Percentiles rank a stretch among this genome's conserved stretches.
Evolutionary conservation across 2,329 filamentous ascomycete genomes (phyloP).

Genomic region (Bipolaris cookei): DNA sequence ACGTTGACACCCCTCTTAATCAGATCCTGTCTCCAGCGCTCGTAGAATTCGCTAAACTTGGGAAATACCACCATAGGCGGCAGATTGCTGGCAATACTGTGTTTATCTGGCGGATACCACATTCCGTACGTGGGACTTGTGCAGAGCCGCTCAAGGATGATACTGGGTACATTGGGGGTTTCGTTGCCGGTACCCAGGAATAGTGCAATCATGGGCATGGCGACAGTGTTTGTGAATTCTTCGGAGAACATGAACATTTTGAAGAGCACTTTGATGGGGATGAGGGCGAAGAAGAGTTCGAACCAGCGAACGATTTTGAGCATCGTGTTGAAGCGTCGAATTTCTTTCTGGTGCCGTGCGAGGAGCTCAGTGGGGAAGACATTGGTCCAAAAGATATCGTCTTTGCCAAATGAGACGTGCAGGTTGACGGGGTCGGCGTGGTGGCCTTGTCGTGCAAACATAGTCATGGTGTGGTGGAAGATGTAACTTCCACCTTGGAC

Average conservation of each 20-base stretch:
- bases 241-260: slow-evolving; percentile 71
- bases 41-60: slow-evolving; percentile 66
- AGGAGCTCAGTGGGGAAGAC: slow-evolving; percentile 67
- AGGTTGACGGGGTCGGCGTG: slow-evolving; percentile 64
- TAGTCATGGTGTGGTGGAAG: slow-evolving; percentile 71
- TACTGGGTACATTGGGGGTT: slow-evolving; percentile 72
- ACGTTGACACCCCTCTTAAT: slow-evolving; percentile 62
- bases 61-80: slow-evolving; percentile 68
- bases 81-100: slow-evolving; percentile 57
- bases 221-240: slow-evolving; percentile 74
- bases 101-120: slow-evolving; percentile 62
- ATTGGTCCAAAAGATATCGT: slow-evolving; percentile 69
- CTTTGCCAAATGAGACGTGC: slow-evolving; percentile 69
- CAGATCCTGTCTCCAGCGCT: slow-evolving; percentile 63
- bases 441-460: slow-evolving; percentile 65
- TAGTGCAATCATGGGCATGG: slow-evolving; percentile 73
- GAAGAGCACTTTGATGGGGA: slow-evolving; percentile 69
- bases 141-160: slow-evolving; percentile 64
- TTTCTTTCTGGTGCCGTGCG: slow-evolving; percentile 62
- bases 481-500: slow-evolving; percentile 70
- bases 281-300: slow-evolving; percentile 64
- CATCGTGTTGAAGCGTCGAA: slow-evolving; percentile 61
- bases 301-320: slow-evolving; percentile 65
- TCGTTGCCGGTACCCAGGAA: slow-evolving; percentile 79
- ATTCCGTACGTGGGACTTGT: slow-evolving; percentile 64